Conservation (phyloP, 139 green algal genomes). For the Picochlorum sp. region DNA sequence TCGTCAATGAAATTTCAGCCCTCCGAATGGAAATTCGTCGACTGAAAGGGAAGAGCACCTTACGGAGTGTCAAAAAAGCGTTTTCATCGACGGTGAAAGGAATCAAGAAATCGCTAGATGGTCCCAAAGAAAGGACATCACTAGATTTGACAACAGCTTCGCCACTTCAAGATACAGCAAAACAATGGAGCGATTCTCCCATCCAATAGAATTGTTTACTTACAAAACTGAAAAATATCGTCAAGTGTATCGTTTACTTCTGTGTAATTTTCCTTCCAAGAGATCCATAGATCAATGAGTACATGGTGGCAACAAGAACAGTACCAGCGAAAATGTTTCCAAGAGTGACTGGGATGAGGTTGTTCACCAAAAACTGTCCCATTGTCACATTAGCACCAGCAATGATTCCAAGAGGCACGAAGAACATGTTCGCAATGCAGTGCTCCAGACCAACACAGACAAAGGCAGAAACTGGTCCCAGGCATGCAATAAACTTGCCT, state of each 20-base stretch:
- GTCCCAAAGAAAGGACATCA: constrained; percentile 2
- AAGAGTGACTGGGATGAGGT: constrained; percentile 75
- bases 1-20: constrained; percentile 9
- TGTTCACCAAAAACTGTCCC: constrained; percentile 47
- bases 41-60: background rate
- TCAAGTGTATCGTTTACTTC: constrained; percentile 8
- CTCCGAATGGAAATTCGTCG: background rate
- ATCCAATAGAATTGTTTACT: background rate
- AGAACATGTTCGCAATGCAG: constrained; percentile 67
- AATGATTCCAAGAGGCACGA: constrained; percentile 53
- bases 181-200: background rate
- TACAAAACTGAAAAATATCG: background rate
- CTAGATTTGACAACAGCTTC: background rate
- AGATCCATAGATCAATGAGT: constrained; percentile 40
- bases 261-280: constrained; percentile 36
- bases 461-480: constrained; percentile 72
- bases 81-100: background rate
- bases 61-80: background rate
- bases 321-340: constrained; percentile 76
- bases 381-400: constrained; percentile 49
- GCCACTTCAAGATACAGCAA: constrained; percentile 7
- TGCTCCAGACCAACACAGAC: constrained; percentile 80
- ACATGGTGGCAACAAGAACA: constrained; percentile 54
- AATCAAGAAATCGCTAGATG: constrained; percentile 1
- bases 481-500: constrained; percentile 73